Conservation (phyloP, 371 early-diverging fungal species). For the Mortierella sp. region DNA sequence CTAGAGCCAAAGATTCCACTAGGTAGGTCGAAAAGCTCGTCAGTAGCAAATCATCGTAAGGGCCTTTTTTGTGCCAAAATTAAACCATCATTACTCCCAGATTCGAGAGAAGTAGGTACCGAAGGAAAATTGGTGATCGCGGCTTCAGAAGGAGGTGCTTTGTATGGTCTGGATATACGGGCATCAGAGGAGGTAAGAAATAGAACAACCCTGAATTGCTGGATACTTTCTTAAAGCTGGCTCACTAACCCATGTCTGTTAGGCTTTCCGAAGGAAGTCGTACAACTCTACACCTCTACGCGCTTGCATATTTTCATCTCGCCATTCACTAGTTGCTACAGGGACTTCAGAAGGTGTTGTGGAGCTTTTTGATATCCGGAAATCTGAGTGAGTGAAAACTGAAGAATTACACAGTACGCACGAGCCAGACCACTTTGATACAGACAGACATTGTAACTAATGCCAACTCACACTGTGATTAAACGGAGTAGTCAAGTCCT, state of each 20-base stretch:
- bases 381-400: conserved; percentile 35
- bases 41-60: background rate
- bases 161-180: conserved; percentile 65
- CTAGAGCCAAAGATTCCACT: conserved; percentile 47
- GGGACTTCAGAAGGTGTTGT: conserved; percentile 58
- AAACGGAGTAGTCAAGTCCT: conserved; percentile 24
- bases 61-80: background rate
- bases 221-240: background rate
- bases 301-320: conserved; percentile 46
- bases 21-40: conserved; percentile 17
- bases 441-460: background rate
- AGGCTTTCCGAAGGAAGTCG: conserved; percentile 42
- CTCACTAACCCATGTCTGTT: background rate
- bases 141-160: conserved; percentile 61
- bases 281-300: conserved; percentile 43
- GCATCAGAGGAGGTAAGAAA: conserved; percentile 67
- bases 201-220: background rate
- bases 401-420: background rate
- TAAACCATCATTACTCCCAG: conserved; percentile 29
- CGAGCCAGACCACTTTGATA: background rate
- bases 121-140: conserved; percentile 62
- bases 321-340: conserved; percentile 38
- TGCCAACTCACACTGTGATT: background rate
- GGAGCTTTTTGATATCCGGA: conserved; percentile 55
- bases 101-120: conserved; percentile 67